phyloP scores from a whole-genome alignment of 306 rosid genomes.

The Dalbergia oliveri region DNA sequence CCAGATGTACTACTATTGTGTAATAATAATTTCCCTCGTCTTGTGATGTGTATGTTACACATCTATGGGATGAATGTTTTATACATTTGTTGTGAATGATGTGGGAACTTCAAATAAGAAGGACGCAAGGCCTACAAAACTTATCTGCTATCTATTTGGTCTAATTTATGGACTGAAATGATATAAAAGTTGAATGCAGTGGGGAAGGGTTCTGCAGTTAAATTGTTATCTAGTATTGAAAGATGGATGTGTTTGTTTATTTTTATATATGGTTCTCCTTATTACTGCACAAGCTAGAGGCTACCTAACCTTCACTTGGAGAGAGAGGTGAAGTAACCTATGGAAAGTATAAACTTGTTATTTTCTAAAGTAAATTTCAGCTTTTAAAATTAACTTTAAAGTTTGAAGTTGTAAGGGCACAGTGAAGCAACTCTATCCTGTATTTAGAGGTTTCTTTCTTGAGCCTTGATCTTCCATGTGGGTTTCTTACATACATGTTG shows the following conservation, averaged over 20 bases:
- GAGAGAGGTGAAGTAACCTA: not conserved
- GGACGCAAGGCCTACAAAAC: not conserved
- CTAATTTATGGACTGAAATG: too few species aligned
- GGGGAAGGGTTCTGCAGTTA: too few species aligned
- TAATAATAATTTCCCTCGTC: not conserved
- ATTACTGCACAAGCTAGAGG: too few species aligned
- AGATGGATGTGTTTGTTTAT: too few species aligned
- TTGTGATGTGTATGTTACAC: not conserved
- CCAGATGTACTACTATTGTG: not conserved
- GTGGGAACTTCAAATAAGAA: not conserved
- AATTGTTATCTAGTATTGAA: too few species aligned
- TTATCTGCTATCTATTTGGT: too few species aligned
- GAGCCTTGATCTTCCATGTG: not conserved
- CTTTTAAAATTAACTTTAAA: not conserved
- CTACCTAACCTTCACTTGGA: not conserved
- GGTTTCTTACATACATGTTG: not conserved
- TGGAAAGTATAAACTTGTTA: not conserved
- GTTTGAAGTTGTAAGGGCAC: not conserved
- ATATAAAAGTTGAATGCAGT: too few species aligned
- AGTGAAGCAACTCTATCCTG: not conserved
- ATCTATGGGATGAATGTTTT: too few species aligned
- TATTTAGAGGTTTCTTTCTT: not conserved
- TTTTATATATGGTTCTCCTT: too few species aligned
- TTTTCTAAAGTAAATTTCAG: not conserved
- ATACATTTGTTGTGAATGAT: too few species aligned